A percentile compares a stretch with the other conserved stretches of the same genome.
Evolutionary conservation across 257 asterid genomes (phyloP).

Genomic region (Catharanthus roseus): DNA sequence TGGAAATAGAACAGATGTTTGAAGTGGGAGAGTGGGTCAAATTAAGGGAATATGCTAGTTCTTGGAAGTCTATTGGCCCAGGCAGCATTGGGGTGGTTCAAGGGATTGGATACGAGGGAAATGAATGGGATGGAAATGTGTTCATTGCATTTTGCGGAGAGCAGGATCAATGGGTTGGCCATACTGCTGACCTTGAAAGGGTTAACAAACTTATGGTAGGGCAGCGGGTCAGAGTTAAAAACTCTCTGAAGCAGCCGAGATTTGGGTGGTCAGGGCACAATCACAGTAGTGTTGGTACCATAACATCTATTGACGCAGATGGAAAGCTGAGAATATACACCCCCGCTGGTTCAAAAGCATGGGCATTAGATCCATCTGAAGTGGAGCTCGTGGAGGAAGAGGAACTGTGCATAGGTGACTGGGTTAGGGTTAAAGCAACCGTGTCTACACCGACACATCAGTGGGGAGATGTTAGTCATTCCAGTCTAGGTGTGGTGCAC

Average conservation of each 20-base stretch:
- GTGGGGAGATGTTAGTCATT: constrained; percentile 77
- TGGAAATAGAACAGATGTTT: constrained; percentile 57
- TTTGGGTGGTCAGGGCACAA: constrained; percentile 96
- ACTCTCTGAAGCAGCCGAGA: constrained; percentile 71
- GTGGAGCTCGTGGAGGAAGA: constrained; percentile 73
- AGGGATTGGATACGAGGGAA: constrained; percentile 63
- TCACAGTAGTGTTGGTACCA: constrained; percentile 65
- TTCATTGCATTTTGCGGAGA: constrained; percentile 87
- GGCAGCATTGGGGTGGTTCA: constrained; percentile 90
- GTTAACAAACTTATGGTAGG: constrained; percentile 54
- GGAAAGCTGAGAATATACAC: constrained; percentile 90
- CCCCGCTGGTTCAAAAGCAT: constrained; percentile 76
- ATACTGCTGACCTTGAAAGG: constrained; percentile 40
- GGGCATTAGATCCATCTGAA: constrained; percentile 93
- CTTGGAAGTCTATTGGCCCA: constrained; percentile 72
- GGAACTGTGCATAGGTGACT: constrained; percentile 54
- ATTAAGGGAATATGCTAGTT: constrained; percentile 40
- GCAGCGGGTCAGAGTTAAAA: constrained; percentile 59
- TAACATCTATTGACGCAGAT: constrained; percentile 85
- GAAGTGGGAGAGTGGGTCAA: constrained; percentile 94
- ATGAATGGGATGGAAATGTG: constrained; percentile 59
- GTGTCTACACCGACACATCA: constrained; percentile 71
- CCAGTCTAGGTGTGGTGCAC: constrained; percentile 88
- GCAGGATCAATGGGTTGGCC: constrained; percentile 80
- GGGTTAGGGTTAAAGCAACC: constrained; percentile 69